phyloP scores from a whole-genome alignment of 2,329 filamentous ascomycete genomes.

The Tolypocladium cylindrosporum region DNA sequence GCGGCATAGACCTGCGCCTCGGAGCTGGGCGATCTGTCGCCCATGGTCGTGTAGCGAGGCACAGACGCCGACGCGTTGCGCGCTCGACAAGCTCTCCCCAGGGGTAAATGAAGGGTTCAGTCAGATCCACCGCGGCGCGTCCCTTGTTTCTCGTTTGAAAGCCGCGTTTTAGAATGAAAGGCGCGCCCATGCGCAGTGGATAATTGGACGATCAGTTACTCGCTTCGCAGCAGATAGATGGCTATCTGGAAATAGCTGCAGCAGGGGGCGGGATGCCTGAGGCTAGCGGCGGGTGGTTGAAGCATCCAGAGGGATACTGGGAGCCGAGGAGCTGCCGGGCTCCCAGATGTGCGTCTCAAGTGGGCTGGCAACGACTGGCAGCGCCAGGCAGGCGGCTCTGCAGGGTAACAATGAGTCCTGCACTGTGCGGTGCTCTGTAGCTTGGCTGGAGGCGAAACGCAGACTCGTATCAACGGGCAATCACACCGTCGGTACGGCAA shows the following conservation, averaged over 20 bases:
- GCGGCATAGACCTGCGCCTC: constrained; percentile 21
- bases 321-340: neutral
- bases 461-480: neutral
- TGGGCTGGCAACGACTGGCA: neutral
- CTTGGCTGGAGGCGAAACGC: neutral
- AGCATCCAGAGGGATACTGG: neutral
- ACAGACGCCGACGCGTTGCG: neutral
- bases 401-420: neutral
- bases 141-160: neutral
- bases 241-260: neutral
- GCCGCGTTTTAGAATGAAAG: neutral
- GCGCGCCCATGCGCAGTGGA: neutral
- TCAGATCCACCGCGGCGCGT: neutral
- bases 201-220: neutral
- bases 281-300: neutral
- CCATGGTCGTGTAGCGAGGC: constrained; percentile 10
- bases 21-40: constrained; percentile 11
- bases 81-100: neutral
- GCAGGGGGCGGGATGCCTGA: neutral
- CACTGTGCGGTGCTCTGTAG: neutral
- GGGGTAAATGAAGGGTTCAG: neutral
- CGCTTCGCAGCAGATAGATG: neutral
- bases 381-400: neutral
- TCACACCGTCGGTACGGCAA: neutral
- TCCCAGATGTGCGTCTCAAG: neutral